Evolutionary conservation across 768 basidiomycete genomes (phyloP).

Genomic region (Suillus americanus): DNA sequence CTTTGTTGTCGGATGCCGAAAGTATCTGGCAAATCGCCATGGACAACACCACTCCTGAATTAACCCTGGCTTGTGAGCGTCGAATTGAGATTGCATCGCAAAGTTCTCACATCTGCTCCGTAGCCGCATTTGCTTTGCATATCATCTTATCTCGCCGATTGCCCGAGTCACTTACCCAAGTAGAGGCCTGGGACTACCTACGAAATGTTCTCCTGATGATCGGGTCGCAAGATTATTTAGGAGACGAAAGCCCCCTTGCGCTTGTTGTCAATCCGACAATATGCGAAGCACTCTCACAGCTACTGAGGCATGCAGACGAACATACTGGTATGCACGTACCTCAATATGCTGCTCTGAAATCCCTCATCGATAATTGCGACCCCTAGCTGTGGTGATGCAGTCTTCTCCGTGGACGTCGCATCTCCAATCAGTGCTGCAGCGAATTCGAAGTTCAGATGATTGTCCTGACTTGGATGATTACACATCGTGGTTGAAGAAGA

Average conservation of each 20-base stretch:
- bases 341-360: neutral
- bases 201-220: slow-evolving; percentile 49
- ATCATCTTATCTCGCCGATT: slow-evolving; percentile 29
- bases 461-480: slow-evolving; percentile 22
- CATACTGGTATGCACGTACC: slow-evolving; percentile 25
- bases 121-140: slow-evolving; percentile 47
- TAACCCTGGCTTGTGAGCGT: slow-evolving; percentile 43
- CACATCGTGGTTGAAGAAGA: slow-evolving; percentile 28
- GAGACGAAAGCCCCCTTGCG: slow-evolving; percentile 50
- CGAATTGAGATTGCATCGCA: slow-evolving; percentile 3
- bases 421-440: slow-evolving; percentile 40
- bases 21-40: slow-evolving; percentile 39
- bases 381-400: neutral
- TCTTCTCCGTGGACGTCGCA: slow-evolving; percentile 47
- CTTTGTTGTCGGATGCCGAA: slow-evolving; percentile 28
- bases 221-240: slow-evolving; percentile 42
- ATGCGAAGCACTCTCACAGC: slow-evolving; percentile 45
- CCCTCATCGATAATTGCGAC: neutral
- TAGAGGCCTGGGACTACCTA: slow-evolving; percentile 48
- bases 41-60: slow-evolving; percentile 26
- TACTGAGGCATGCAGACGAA: slow-evolving; percentile 32
- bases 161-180: slow-evolving; percentile 38
- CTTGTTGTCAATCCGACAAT: slow-evolving; percentile 49
- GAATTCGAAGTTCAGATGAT: slow-evolving; percentile 21
- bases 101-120: slow-evolving; percentile 17